Conservation (phyloP, 106 monocot species). For the Acorus gramineus region DNA sequence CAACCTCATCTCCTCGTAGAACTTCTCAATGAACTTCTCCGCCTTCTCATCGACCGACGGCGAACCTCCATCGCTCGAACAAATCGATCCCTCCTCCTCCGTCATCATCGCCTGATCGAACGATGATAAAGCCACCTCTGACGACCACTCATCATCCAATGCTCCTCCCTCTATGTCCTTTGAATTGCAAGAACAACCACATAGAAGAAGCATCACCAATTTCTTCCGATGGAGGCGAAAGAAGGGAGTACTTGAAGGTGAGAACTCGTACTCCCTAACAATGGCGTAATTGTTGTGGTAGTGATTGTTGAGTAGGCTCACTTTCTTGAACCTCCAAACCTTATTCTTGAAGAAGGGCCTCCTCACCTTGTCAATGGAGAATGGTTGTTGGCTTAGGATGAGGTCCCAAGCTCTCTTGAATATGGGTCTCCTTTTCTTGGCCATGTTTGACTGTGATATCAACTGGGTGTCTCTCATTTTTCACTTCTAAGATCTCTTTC, state of each 20-base stretch:
- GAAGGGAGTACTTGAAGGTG: constrained; percentile 39
- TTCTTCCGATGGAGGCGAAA: background rate
- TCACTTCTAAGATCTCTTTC: too few relatives aligned
- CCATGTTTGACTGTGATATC: too few relatives aligned
- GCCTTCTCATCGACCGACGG: constrained; percentile 42
- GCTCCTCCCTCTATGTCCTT: constrained; percentile 1
- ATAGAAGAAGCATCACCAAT: background rate
- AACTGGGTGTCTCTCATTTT: too few relatives aligned
- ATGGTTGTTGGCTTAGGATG: too few relatives aligned
- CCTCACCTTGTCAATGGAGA: too few relatives aligned
- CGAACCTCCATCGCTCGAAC: constrained; percentile 19
- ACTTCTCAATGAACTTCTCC: constrained; percentile 67
- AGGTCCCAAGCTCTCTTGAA: too few relatives aligned
- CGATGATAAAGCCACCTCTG: constrained; percentile 2
- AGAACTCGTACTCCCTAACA: constrained; percentile 51
- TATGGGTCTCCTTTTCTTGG: too few relatives aligned
- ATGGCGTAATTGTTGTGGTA: constrained; percentile 36
- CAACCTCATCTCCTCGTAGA: constrained; percentile 59
- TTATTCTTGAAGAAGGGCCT: too few relatives aligned
- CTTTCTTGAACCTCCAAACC: too few relatives aligned
- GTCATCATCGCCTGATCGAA: constrained; percentile 5
- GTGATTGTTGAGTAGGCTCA: too few relatives aligned
- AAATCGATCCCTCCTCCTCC: background rate
- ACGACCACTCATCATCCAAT: constrained; percentile 1
- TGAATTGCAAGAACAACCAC: too few relatives aligned